Evolutionary conservation across 441 rosid genomes (phyloP).

Genomic region (Bruguiera hainesii): DNA sequence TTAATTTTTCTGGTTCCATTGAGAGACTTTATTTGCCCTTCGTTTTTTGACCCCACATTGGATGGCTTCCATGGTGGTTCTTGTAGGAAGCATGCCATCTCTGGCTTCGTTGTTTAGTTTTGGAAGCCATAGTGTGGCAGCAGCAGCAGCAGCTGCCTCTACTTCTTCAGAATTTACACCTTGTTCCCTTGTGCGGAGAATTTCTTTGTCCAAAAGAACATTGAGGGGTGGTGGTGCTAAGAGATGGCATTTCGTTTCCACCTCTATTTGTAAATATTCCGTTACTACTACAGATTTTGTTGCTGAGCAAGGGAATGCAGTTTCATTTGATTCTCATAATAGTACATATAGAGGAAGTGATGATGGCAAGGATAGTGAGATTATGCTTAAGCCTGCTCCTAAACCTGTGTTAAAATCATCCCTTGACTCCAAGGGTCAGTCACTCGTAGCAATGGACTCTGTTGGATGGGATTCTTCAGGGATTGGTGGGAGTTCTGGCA

Average conservation of each 20-base stretch:
- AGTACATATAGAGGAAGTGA: slow-evolving; percentile 41
- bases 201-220: slow-evolving; percentile 51
- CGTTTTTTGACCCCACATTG: neutral
- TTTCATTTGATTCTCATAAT: slow-evolving; percentile 51
- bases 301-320: slow-evolving; percentile 52
- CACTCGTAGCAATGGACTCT: slow-evolving; percentile 25
- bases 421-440: slow-evolving; percentile 7
- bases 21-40: too few relatives aligned
- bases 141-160: slow-evolving; percentile 17
- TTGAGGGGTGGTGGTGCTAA: slow-evolving; percentile 33
- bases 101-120: slow-evolving; percentile 52
- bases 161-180: slow-evolving; percentile 47
- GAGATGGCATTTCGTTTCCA: slow-evolving; percentile 41
- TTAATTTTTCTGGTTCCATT: too few relatives aligned
- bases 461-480: slow-evolving; percentile 29
- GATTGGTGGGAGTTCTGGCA: slow-evolving; percentile 30
- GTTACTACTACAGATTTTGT: slow-evolving; percentile 69
- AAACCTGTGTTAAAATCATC: slow-evolving; percentile 66
- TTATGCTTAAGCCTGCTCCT: slow-evolving; percentile 79
- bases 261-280: slow-evolving; percentile 60
- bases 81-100: slow-evolving; percentile 74
- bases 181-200: slow-evolving; percentile 56
- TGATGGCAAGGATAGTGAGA: slow-evolving; percentile 37
- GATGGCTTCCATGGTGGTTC: slow-evolving; percentile 46
- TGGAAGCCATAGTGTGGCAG: slow-evolving; percentile 40